Base-by-base conservation (phyloP, 768 basidiomycete species). In the Calocybe cyanea region DNA sequence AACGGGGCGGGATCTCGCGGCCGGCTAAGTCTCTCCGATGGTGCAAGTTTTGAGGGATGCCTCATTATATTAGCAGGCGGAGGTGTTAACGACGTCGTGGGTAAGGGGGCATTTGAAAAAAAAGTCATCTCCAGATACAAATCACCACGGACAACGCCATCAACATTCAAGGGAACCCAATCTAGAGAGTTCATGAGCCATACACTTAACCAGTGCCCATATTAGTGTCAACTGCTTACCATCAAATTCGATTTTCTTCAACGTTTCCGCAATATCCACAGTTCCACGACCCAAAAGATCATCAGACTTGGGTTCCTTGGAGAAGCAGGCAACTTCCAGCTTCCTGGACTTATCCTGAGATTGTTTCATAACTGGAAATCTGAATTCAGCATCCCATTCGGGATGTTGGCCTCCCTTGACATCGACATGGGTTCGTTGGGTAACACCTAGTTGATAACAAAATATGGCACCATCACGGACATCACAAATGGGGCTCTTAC, bases 121-220 rank as follows among this genome's bases (percentile, higher is more conserved):
- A 83, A 97, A 1, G 94, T 97, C 81, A 96, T 86, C 63, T 97
- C 94, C 13, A 96, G 74, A 60, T 89, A 96, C 8, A 95, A 53
- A 43, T 96, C 90, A 5, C 94, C 94, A 18, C 88, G 81, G 42
- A 80, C 71, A 7, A 80, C 76, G 2, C 80, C 82, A 38, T 64
- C 56, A 30, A 65, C 49, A 25, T 62, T 57, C 14, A 70, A 53
- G 25, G 56, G 51, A 2, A 72, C 62, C 68, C 69, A 71, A 37
- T 71, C 65, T 66, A 45, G 28, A 48, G 11, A 11, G 5, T 11
- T 6, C 5, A 28, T 28, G 25, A 11, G 25, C 5, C 11, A 28
- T 28, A 28, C 25, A 11, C 11, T 28, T 11, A 28, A 11, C 25
- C 25, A 28, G n/a, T n/a, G n/a, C n/a, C 4, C 11, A 44, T 31